Evolutionary conservation across 2,329 filamentous ascomycete genomes (phyloP).

Genomic region (Pestalotiopsis sp.): DNA sequence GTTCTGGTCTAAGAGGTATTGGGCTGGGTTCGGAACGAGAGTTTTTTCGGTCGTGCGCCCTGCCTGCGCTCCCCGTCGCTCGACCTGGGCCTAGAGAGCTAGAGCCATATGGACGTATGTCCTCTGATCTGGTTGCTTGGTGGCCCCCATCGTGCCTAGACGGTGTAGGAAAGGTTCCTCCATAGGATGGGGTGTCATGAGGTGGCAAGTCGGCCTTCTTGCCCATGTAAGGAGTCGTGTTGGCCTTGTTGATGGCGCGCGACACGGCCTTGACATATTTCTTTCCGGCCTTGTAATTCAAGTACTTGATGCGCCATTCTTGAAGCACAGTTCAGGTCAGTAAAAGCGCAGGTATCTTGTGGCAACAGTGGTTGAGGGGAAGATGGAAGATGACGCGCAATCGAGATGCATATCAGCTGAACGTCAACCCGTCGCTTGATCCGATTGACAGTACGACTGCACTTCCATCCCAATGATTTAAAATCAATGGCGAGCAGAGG

Average conservation of each 20-base stretch:
- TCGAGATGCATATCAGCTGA: neutral
- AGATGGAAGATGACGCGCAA: neutral
- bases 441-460: neutral
- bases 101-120: constrained; percentile 26
- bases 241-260: constrained; percentile 69
- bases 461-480: neutral
- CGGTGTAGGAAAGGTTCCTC: constrained; percentile 28
- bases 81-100: constrained; percentile 23
- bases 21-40: constrained; percentile 23
- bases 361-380: neutral
- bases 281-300: constrained; percentile 95
- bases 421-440: neutral
- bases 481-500: neutral
- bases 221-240: constrained; percentile 50
- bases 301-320: constrained; percentile 93
- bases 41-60: constrained; percentile 16
- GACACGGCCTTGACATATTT: constrained; percentile 87
- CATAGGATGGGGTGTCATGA: constrained; percentile 34
- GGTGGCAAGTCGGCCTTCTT: constrained; percentile 35
- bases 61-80: constrained; percentile 17
- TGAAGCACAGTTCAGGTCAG: neutral
- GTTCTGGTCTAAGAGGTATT: constrained; percentile 35
- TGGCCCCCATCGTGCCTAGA: constrained; percentile 21
- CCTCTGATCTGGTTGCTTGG: constrained; percentile 14
- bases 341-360: neutral